phyloP scores from a whole-genome alignment of 1,284 basidiomycete genomes.

The Ganoderma sinense region DNA sequence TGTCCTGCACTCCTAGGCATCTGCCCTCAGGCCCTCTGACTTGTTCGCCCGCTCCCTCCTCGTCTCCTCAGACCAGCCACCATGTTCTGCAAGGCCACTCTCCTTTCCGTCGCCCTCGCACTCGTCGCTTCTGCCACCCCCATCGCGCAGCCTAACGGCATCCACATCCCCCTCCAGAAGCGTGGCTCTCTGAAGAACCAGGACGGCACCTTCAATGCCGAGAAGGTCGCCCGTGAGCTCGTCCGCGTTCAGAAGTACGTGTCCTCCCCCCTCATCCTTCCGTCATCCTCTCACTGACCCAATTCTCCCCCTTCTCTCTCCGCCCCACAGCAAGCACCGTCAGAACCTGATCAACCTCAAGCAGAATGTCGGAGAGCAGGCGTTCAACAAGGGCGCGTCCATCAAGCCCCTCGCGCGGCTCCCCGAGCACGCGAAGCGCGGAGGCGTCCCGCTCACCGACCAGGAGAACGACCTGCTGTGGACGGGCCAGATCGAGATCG shows the following conservation, averaged over 20 bases:
- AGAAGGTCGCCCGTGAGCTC: constrained; percentile 27
- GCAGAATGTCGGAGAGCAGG: constrained; percentile 26
- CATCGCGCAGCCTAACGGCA: constrained; percentile 15
- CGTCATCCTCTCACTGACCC: no score
- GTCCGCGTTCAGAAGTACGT: constrained; percentile 32
- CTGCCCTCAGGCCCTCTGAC: not conserved
- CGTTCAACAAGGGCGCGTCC: constrained; percentile 21
- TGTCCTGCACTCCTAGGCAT: not conserved
- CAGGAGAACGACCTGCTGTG: constrained; percentile 23
- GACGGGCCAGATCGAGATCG: constrained; percentile 28
- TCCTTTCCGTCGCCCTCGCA: constrained; percentile 6
- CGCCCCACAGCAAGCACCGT: constrained; percentile 22
- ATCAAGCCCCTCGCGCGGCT: constrained; percentile 15
- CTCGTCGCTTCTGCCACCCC: constrained; percentile 27
- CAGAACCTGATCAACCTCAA: constrained; percentile 30
- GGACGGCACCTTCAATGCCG: constrained; percentile 35
- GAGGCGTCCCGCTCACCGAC: constrained; percentile 22
- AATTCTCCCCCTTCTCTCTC: not conserved
- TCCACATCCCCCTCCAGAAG: constrained; percentile 32
- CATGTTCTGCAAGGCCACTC: constrained; percentile 14
- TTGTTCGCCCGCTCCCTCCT: not conserved
- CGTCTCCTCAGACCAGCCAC: not conserved
- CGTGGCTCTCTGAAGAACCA: constrained; percentile 31
- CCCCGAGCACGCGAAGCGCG: constrained; percentile 18
- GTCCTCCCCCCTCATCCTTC: not conserved